Base-by-base conservation (phyloP, 2,329 filamentous ascomycete species). In the Sporothrix curviconia region DNA sequence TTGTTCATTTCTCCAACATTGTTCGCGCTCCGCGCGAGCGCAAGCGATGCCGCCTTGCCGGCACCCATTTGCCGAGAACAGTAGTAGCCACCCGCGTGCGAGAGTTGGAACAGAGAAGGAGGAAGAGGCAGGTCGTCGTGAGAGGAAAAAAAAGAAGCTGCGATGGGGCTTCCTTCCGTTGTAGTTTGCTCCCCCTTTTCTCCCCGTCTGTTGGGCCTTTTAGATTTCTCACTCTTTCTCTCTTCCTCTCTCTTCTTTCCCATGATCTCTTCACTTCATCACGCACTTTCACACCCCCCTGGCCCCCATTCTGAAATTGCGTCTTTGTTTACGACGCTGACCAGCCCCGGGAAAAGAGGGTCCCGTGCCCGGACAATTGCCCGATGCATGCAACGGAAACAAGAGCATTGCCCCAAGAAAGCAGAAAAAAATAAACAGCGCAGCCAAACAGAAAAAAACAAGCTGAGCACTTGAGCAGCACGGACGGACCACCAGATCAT, bases 31-130 rank as follows among this genome's bases (percentile, higher is more conserved):
- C n/a, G n/a, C n/a, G n/a, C n/a, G 15, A 14, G 25, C 28, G 17
- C 7, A 11, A 11, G 15, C 28, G 15, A 32, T 46, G 42, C 24
- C 53, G 53, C 14, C 32, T 40, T 30, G 14, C 40, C 53, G 53
- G 53, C 53, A 47, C 32, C 28, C 28, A 47, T 22, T 37, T 55
- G 53, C 53, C 53, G 53, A 55, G 42, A 17, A 5, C 28, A 32
- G 28, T 32, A 32, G 28, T n/a, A 55, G 22, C 25, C 36, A 51
- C 19, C 32, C 34, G 39, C n/a, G n/a, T n/a, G n/a, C n/a, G n/a
- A n/a, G n/a, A n/a, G n/a, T n/a, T n/a, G n/a, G n/a, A n/a, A n/a
- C n/a, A n/a, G n/a, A n/a, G n/a, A 51, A 49, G 12, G 34, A 4
- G n/a, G 2, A 49, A 44, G 12, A 24, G 15, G 30, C 28, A 46